These are phyloP conservation scores for Schizonepeta tenuifolia DNA, from an alignment of 257 asterid species.

Conservation along the genomic window DNA sequence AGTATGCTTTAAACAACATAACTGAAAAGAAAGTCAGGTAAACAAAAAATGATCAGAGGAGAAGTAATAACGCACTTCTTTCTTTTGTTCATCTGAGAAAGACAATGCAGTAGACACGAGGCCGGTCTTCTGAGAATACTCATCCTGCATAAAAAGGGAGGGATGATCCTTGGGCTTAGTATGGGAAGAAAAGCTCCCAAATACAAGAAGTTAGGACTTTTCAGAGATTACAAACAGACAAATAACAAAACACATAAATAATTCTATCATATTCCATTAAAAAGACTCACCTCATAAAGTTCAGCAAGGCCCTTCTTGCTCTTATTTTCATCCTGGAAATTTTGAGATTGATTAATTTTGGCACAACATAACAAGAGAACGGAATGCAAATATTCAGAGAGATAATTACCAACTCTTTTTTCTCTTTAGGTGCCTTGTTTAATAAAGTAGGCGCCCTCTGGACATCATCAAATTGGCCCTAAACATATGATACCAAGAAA, in stretches of 20 bases:
- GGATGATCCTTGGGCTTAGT: slow-evolving; percentile 15
- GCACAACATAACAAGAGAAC: slow-evolving; percentile 21
- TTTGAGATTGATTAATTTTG: slow-evolving; percentile 29
- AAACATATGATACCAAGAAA: slow-evolving; percentile 25
- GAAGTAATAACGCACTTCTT: slow-evolving; percentile 64
- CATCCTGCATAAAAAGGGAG: slow-evolving; percentile 62
- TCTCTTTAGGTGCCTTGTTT: slow-evolving; percentile 69
- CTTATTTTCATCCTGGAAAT: slow-evolving; percentile 86
- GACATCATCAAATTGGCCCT: slow-evolving; percentile 92
- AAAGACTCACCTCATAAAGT: slow-evolving; percentile 79
- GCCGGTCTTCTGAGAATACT: slow-evolving; percentile 92
- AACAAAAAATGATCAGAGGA: slow-evolving; percentile 13
- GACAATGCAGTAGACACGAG: slow-evolving; percentile 73
- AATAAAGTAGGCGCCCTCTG: slow-evolving; percentile 69
- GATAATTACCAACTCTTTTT: slow-evolving; percentile 66
- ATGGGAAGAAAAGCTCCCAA: neutral
- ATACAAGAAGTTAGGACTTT: slow-evolving; percentile 7
- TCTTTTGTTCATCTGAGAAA: slow-evolving; percentile 89
- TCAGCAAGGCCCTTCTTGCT: slow-evolving; percentile 95
- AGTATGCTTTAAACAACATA: neutral
- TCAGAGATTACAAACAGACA: neutral
- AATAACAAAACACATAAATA: slow-evolving; percentile 14
- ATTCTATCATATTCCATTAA: neutral
- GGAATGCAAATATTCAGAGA: slow-evolving; percentile 24
- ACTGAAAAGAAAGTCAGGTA: slow-evolving; percentile 1